Base-by-base conservation (phyloP, 1,284 basidiomycete genomes). In the Ceratobasidium sp. region DNA sequence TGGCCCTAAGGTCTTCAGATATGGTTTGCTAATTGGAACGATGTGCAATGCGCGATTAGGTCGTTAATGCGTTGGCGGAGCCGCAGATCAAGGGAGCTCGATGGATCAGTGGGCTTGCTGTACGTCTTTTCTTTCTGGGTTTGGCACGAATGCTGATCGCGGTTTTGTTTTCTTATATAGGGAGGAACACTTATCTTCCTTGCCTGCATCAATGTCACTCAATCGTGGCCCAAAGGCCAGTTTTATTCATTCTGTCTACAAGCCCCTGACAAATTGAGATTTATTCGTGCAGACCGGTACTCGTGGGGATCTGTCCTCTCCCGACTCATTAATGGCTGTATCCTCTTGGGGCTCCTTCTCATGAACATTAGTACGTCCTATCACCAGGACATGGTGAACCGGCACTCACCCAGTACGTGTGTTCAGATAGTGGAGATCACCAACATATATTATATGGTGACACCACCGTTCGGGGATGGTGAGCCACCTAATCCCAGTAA, bases 201-300 rank as follows among this genome's bases (percentile, higher is more conserved):
- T 30, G 52, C 66, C 2, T 28, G 44, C 16, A 69, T 69, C 28
- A 69, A 69, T n/a, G 18, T 69, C 4, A 23, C 54, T 35, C 66
- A 69, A 43, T 38, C 52, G 26, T 69, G 66, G 66, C 66, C 66
- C n/a, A 69, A 69, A 69, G 66, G 66, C 57, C 9, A 18, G 58
- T 46, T 41, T 46, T 11, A 1, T 61, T 26, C 1, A 7, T 6
- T 44, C 23, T 7, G 11, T 46, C 18, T 9, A 14, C 43, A 1
- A 11, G 1, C 4, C 2, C 2, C n/a, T 9, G 8, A 11, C 35
- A n/a, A 54, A 32, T 38, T 14, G 18, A n/a, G 9, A 5, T 28
- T 14, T 21, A 1, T 30, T 26, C 2, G 6, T 21, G 23, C 21
- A 69, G 66, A 69, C 43, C 66, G 66, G 21, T 69, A 69, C 23